These are phyloP conservation scores for Hypoxylon sp. DNA, from an alignment of 2,329 filamentous ascomycete species.

Conservation along the genomic window DNA sequence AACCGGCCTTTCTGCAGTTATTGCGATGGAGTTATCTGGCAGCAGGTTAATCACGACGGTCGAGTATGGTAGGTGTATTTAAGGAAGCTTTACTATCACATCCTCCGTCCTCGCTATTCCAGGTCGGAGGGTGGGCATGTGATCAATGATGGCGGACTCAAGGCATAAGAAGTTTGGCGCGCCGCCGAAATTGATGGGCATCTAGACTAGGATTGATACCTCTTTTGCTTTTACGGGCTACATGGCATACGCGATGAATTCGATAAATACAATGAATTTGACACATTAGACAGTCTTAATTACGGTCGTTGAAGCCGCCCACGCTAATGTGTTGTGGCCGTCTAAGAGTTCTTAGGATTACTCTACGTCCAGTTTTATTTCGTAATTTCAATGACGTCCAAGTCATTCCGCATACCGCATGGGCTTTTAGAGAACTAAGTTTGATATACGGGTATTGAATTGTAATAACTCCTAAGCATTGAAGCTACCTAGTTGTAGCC, in stretches of 20 bases:
- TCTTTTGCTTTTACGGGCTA: constrained; percentile 41
- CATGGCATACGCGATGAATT: constrained; percentile 22
- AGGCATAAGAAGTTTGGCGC: constrained; percentile 34
- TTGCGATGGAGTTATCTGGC: constrained; percentile 18
- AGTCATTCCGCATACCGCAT: not conserved
- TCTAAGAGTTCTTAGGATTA: not conserved
- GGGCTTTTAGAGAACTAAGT: not conserved
- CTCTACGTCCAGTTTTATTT: not conserved
- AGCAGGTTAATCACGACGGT: constrained; percentile 14
- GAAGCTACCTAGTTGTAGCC: not conserved
- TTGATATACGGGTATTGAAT: constrained; percentile 5
- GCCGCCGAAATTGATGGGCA: constrained; percentile 28
- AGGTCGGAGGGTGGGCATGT: constrained; percentile 5
- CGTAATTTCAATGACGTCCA: not conserved
- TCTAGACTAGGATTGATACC: constrained; percentile 51
- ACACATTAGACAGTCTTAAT: constrained; percentile 1
- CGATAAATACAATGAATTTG: constrained; percentile 14
- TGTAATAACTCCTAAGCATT: not conserved
- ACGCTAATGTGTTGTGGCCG: not conserved
- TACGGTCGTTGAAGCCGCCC: not conserved
- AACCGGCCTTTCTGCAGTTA: constrained; percentile 7
- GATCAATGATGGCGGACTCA: constrained; percentile 29
- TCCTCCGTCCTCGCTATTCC: constrained; percentile 15
- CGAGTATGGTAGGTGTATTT: constrained; percentile 29
- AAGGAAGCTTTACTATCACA: constrained; percentile 9